Percentiles rank a stretch among this genome's conserved stretches.
Evolutionary conservation across 352 stramenopile genomes (phyloP).

Genomic region (Pythium plurisporium): DNA sequence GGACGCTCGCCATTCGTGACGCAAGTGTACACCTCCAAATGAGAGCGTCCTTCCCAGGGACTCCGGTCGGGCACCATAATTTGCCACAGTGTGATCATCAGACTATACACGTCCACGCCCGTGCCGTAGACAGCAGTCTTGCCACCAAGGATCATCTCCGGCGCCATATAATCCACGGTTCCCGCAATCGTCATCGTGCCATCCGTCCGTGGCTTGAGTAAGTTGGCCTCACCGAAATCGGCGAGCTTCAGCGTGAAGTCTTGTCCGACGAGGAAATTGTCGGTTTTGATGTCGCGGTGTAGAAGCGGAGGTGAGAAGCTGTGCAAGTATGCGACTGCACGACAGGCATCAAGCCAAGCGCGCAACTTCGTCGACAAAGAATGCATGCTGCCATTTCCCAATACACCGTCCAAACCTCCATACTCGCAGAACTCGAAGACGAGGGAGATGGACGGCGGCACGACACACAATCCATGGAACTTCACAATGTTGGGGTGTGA

Average conservation of each 20-base stretch:
- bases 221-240: conserved; percentile 27
- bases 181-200: conserved; percentile 33
- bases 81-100: conserved; percentile 82
- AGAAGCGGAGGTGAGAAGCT: conserved; percentile 69
- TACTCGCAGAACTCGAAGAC: conserved; percentile 77
- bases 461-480: conserved; percentile 84
- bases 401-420: conserved; percentile 57
- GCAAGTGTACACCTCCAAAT: conserved; percentile 76
- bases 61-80: conserved; percentile 61
- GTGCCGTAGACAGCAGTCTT: conserved; percentile 61
- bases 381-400: conserved; percentile 29
- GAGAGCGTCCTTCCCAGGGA: conserved; percentile 68
- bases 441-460: conserved; percentile 64
- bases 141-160: conserved; percentile 66
- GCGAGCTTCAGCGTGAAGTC: conserved; percentile 35
- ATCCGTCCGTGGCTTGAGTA: conserved; percentile 1
- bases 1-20: conserved; percentile 71
- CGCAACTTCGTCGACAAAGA: too few relatives aligned
- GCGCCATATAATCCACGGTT: conserved; percentile 76
- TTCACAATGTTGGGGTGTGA: conserved; percentile 77
- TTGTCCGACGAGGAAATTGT: conserved; percentile 74
- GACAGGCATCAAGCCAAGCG: conserved; percentile 60
- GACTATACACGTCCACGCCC: conserved; percentile 61
- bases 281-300: conserved; percentile 67
- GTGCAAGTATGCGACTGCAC: conserved; percentile 65